Evolutionary conservation across 495 filamentous ascomycete species (phyloP).

Genomic region (Penicillium lagena): DNA sequence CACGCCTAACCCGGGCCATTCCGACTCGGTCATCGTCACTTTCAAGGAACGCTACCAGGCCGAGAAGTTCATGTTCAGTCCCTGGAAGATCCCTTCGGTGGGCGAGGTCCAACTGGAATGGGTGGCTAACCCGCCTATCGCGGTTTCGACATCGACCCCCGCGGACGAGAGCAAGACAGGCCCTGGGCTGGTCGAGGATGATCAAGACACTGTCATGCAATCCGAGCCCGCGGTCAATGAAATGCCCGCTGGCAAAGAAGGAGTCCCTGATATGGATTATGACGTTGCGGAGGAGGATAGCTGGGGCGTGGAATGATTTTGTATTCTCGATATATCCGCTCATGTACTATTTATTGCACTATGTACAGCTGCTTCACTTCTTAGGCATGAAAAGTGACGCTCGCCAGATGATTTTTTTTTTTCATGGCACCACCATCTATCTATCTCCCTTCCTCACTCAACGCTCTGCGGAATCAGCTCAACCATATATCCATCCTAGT

Average conservation of each 20-base stretch:
- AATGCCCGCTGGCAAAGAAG: slow-evolving; percentile 12
- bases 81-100: slow-evolving; percentile 63
- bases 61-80: slow-evolving; percentile 72
- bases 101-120: slow-evolving; percentile 74
- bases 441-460: not conserved
- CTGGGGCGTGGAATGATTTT: slow-evolving; percentile 24
- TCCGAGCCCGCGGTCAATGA: slow-evolving; percentile 14
- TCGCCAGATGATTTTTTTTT: too few relatives aligned
- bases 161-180: slow-evolving; percentile 13
- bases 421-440: too few relatives aligned
- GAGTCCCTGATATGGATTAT: slow-evolving; percentile 37
- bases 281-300: slow-evolving; percentile 50
- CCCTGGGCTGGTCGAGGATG: slow-evolving; percentile 19
- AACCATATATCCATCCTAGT: slow-evolving; percentile 20
- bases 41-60: slow-evolving; percentile 90
- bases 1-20: slow-evolving; percentile 51
- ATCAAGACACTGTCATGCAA: slow-evolving; percentile 36
- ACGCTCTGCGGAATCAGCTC: slow-evolving; percentile 21
- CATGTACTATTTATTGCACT: not conserved
- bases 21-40: slow-evolving; percentile 57
- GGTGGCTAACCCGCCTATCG: slow-evolving; percentile 46
- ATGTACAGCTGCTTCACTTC: too few relatives aligned
- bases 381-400: too few relatives aligned
- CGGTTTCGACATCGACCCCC: slow-evolving; percentile 7
- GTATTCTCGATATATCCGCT: not conserved